Evolutionary conservation across 2,329 filamentous ascomycete species (phyloP), one percentile per base, ranked within the genome.

Genomic region (Verticillium nubilum): DNA sequence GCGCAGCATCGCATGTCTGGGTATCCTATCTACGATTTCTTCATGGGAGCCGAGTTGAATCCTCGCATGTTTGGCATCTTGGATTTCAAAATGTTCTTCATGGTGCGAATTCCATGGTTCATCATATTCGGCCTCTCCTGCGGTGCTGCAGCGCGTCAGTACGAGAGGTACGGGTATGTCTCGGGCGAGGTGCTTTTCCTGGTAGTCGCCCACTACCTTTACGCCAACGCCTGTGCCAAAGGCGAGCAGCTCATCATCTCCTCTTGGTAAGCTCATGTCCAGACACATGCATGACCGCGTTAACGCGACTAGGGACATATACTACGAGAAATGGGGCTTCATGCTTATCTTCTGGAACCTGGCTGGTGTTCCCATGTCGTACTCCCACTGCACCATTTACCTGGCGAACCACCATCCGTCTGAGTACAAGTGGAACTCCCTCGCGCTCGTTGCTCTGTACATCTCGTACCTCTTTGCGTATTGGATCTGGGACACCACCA

Each of bases 301-400:
- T 31, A 31, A 31, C 5, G 13, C 13, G 29, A 3, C 9, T 31
- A 31, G 29, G 74, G 75, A 71, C 69, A 96, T 97, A 88, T 96
- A 96, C 80, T 94, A 92, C 68, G 92, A 97, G 81, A 97, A 97
- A 78, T 93, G 91, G 86, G 92, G 92, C 57, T 97, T 97, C 80
- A 97, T 97, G 92, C 85, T 97, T 66, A 96, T 96, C 74, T 97
- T 97, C 85, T 97, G 92, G 92, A 97, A 97, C 76, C 80, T 97
- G 72, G 92, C 92, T 54, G 92, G 92, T 66, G 92, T 97, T 27
- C 92, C 92, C 17, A 82, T 97, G 57, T 92, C 87, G 58, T 97
- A 97, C 82, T 96, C 92, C 79, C 92, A 97, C 80, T 95, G 90
- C 83, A 94, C 90, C 55, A 86, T 97, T 68, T 97, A 90, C 77